Evolutionary conservation across 495 filamentous ascomycete genomes (phyloP).

Genomic region (Penicillium tannophilum): DNA sequence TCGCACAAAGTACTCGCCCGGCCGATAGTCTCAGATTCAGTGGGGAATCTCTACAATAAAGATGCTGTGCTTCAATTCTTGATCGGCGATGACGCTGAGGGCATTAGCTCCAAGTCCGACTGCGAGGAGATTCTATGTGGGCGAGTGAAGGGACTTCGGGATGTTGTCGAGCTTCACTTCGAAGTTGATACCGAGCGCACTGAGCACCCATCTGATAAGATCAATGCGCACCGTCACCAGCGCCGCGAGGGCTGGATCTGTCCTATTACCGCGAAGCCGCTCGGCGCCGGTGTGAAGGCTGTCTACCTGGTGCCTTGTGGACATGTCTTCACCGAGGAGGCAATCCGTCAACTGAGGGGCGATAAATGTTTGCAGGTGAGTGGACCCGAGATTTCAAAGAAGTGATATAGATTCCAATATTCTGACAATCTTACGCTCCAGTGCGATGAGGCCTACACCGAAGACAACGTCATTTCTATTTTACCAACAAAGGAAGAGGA

Average conservation of each 20-base stretch:
- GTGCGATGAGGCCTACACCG: conserved; percentile 75
- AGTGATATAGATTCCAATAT: not conserved
- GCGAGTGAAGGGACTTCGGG: conserved; percentile 76
- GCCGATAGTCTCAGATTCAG: conserved; percentile 82
- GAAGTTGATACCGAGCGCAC: conserved; percentile 53
- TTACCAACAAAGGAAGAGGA: conserved; percentile 72
- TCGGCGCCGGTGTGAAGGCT: conserved; percentile 76
- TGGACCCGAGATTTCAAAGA: not conserved
- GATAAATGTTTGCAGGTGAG: conserved; percentile 63
- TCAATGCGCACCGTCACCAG: conserved; percentile 33
- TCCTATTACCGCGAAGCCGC: conserved; percentile 81
- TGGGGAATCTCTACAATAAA: conserved; percentile 92
- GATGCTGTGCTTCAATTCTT: conserved; percentile 84
- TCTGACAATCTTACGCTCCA: conserved; percentile 10
- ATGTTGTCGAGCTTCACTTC: conserved; percentile 89
- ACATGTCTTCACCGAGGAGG: conserved; percentile 87
- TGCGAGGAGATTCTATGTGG: conserved; percentile 68
- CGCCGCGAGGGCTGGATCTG: conserved; percentile 72
- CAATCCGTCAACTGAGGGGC: conserved; percentile 74
- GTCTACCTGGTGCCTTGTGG: conserved; percentile 95
- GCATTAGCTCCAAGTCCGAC: conserved; percentile 55
- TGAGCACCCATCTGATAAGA: conserved; percentile 30
- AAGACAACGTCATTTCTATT: conserved; percentile 81
- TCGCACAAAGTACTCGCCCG: conserved; percentile 71
- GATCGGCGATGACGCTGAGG: conserved; percentile 59